phyloP scores from a whole-genome alignment of 352 stramenopile genomes.

The Phytopythium vexans region DNA sequence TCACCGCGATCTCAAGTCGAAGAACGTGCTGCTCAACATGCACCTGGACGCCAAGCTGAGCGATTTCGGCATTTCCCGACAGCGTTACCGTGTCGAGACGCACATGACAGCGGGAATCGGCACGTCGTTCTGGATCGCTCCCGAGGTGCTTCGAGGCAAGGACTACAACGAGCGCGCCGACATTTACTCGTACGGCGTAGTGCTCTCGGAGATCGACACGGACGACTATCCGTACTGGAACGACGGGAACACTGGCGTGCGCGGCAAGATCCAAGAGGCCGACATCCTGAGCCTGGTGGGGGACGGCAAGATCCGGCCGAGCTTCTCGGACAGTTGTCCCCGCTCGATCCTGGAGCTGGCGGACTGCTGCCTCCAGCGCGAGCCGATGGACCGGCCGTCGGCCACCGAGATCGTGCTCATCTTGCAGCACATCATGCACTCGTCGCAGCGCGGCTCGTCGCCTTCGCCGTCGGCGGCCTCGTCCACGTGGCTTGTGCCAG shows the following conservation, averaged over 20 bases:
- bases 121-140: no score
- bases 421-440: conserved; percentile 27
- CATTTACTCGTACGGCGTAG: no score
- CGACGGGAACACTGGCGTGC: conserved; percentile 14
- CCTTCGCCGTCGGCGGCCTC: conserved; percentile 18
- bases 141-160: no score
- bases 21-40: conserved; percentile 47
- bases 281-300: conserved; percentile 33
- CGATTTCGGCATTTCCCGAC: conserved; percentile 55
- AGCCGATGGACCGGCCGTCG: conserved; percentile 26
- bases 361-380: conserved; percentile 29
- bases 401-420: conserved; percentile 33
- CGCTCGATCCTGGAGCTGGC: conserved; percentile 36
- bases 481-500: conserved; percentile 6
- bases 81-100: conserved; percentile 30
- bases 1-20: conserved; percentile 44
- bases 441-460: conserved; percentile 23
- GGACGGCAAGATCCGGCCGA: conserved; percentile 22
- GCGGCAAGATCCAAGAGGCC: conserved; percentile 25
- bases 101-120: conserved; percentile 40
- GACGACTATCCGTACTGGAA: conserved; percentile 36
- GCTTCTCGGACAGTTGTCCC: conserved; percentile 33
- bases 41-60: conserved; percentile 66
- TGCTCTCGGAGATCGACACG: no score
- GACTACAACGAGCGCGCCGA: no score